phyloP scores from a whole-genome alignment of 179 eudicot genomes.

The Carnegiea gigantea region DNA sequence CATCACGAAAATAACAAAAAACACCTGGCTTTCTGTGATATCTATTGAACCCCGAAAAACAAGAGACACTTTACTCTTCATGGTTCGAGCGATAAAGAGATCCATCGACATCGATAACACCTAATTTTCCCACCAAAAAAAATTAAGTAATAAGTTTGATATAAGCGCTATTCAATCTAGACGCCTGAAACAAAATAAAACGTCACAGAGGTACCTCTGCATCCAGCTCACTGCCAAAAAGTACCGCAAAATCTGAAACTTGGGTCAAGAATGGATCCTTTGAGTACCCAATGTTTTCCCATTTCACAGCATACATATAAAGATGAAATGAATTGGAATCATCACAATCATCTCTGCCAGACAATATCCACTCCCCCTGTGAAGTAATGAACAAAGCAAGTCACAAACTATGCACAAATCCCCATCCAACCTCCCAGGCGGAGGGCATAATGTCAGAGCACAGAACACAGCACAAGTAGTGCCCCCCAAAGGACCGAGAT shows the following conservation, averaged over 20 bases:
- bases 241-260: slow-evolving; percentile 82
- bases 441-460: background rate
- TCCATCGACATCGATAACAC: slow-evolving; percentile 99
- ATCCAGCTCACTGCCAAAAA: slow-evolving; percentile 98
- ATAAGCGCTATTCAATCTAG: slow-evolving; percentile 16
- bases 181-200: background rate
- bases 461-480: background rate
- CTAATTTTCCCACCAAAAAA: slow-evolving; percentile 30
- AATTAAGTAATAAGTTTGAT: background rate
- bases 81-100: slow-evolving; percentile 94
- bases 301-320: slow-evolving; percentile 73
- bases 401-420: background rate
- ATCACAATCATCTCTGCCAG: slow-evolving; percentile 57
- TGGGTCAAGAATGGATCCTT: slow-evolving; percentile 81
- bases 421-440: background rate
- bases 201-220: slow-evolving; percentile 68
- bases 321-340: slow-evolving; percentile 55
- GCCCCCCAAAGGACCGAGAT: background rate
- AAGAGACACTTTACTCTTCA: slow-evolving; percentile 84
- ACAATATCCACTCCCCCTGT: slow-evolving; percentile 97
- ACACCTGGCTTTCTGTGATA: slow-evolving; percentile 78
- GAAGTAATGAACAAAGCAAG: slow-evolving; percentile 26
- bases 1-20: background rate
- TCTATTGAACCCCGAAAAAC: slow-evolving; percentile 66
- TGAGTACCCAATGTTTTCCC: slow-evolving; percentile 70